These are phyloP conservation scores for Laburnicola sp. DNA, from an alignment of 2,329 filamentous ascomycete genomes.

Conservation along the genomic window DNA sequence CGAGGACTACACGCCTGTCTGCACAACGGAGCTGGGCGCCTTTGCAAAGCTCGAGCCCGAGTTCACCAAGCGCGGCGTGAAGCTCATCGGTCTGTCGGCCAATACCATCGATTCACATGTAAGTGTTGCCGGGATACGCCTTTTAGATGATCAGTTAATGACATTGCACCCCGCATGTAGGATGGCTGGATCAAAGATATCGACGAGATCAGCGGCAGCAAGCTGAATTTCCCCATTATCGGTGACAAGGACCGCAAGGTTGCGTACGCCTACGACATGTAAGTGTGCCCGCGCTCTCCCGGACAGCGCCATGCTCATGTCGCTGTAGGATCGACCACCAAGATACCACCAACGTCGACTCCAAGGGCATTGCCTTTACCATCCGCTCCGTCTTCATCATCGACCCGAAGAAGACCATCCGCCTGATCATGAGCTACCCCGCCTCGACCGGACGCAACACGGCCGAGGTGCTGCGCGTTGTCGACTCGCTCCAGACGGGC, in stretches of 20 bases:
- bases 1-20: constrained; percentile 62
- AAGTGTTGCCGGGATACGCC: too few species aligned
- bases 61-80: constrained; percentile 64
- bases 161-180: constrained; percentile 39
- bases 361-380: constrained; percentile 62
- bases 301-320: constrained; percentile 19
- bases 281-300: constrained; percentile 23
- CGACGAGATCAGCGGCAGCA: constrained; percentile 54
- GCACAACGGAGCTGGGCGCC: constrained; percentile 66
- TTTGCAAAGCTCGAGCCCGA: constrained; percentile 67
- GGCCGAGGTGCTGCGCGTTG: constrained; percentile 56
- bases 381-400: constrained; percentile 68
- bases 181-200: constrained; percentile 59
- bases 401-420: constrained; percentile 67
- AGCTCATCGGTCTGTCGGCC: constrained; percentile 62
- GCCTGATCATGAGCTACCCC: constrained; percentile 64
- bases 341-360: constrained; percentile 62
- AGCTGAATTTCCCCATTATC: constrained; percentile 57
- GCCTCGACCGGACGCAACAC: constrained; percentile 63
- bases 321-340: constrained; percentile 53
- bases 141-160: too few species aligned
- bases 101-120: constrained; percentile 50
- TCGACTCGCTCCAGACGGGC: constrained; percentile 58
- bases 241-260: constrained; percentile 58
- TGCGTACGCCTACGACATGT: constrained; percentile 58